Percentiles rank a stretch among this genome's conserved stretches.
Evolutionary conservation across 257 asterid species (phyloP).

Genomic region (Nicotiana benthamiana): DNA sequence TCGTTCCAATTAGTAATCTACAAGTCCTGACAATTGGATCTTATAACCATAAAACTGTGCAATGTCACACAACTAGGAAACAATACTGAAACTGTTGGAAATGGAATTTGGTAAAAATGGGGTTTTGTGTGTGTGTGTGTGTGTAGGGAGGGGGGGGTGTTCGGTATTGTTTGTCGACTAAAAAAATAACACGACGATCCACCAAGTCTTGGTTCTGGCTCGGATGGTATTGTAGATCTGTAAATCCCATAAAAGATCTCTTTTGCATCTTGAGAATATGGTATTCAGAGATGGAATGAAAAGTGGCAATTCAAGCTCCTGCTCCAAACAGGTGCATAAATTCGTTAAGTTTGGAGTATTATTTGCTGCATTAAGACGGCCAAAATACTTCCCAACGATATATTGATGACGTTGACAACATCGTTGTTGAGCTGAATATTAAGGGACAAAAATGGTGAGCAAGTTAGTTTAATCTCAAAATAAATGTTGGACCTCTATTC

Average conservation of each 20-base stretch:
- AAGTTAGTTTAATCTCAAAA: neutral
- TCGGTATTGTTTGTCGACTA: neutral
- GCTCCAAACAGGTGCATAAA: neutral
- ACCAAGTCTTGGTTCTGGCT: neutral
- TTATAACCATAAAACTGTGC: neutral
- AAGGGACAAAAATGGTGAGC: neutral
- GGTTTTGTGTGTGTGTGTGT: no score
- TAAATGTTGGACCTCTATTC: neutral
- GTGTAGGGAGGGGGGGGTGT: no score
- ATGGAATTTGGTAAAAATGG: neutral
- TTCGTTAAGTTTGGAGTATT: conserved; percentile 22
- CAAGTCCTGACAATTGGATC: neutral
- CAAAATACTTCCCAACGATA: conserved; percentile 76
- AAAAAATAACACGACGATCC: neutral
- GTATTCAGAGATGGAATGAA: neutral
- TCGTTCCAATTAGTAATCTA: neutral
- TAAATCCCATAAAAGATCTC: neutral
- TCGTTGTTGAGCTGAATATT: conserved; percentile 72
- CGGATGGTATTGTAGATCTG: neutral
- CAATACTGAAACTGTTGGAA: neutral
- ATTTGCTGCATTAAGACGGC: conserved; percentile 64
- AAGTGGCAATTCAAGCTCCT: neutral
- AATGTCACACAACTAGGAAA: neutral
- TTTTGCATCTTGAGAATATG: neutral
- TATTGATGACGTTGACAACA: conserved; percentile 69